These are phyloP conservation scores for Suillus subaureus DNA, from an alignment of 768 basidiomycete species.

Conservation along the genomic window DNA sequence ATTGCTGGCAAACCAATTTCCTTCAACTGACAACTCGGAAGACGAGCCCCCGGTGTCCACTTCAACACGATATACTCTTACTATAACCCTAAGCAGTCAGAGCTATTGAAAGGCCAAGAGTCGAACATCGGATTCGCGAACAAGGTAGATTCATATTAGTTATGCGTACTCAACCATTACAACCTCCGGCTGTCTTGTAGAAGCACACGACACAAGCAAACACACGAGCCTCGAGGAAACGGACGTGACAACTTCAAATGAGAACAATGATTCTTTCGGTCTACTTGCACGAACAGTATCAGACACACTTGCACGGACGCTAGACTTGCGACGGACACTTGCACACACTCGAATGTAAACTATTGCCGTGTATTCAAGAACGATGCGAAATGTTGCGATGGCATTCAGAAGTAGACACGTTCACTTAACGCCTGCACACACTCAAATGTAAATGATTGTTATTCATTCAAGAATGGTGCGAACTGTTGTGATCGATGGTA, in stretches of 20 bases:
- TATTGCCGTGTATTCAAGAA: not conserved
- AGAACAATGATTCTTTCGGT: not conserved
- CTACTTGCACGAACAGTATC: not conserved
- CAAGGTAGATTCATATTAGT: not conserved
- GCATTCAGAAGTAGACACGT: not conserved
- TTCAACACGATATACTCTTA: not conserved
- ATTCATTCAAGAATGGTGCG: not conserved
- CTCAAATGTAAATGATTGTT: not conserved
- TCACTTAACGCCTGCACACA: not conserved
- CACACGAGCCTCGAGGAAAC: not conserved
- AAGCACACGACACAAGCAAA: not conserved
- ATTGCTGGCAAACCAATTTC: not conserved
- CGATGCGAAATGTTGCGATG: not conserved
- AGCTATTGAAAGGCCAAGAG: not conserved
- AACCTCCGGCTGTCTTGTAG: not conserved
- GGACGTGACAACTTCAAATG: not conserved
- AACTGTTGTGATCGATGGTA: not conserved
- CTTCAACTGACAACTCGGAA: not conserved
- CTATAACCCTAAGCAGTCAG: not conserved
- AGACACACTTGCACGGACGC: not conserved
- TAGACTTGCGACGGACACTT: not conserved
- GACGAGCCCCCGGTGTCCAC: not conserved
- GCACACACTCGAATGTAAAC: not conserved
- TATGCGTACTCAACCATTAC: not conserved
- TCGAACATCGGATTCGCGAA: not conserved